Percentiles rank a stretch among this genome's conserved stretches.
Conservation (phyloP, 208 protist genomes). For the Herpetomonas tarakana region DNA sequence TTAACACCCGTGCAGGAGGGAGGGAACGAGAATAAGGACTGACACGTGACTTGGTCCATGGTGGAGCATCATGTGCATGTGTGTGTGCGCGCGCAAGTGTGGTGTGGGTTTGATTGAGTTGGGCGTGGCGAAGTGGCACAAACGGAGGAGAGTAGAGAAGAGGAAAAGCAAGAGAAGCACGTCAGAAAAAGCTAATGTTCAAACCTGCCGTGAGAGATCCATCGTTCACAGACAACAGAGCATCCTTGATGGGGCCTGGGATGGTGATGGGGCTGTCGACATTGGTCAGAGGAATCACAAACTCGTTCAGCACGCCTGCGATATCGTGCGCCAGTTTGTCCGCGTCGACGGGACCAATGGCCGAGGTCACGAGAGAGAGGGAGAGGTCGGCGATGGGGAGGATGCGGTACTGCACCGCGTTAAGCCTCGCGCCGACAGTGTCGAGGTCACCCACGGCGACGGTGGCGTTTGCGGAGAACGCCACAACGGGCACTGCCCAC, state of each 20-base stretch:
- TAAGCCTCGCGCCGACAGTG: constrained; percentile 6
- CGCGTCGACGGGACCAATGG: constrained; percentile 33
- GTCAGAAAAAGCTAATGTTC: constrained; percentile 13
- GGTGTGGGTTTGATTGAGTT: no score
- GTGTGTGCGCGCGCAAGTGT: no score
- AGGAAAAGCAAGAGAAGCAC: constrained; percentile 9
- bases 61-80: no score
- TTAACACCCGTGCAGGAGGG: no score
- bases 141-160: no score
- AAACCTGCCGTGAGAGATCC: constrained; percentile 17
- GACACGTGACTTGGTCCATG: no score
- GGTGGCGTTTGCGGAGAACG: constrained; percentile 19
- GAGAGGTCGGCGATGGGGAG: constrained; percentile 17
- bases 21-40: no score
- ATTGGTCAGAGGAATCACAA: constrained; percentile 38
- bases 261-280: constrained; percentile 19
- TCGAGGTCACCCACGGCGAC: constrained; percentile 21
- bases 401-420: constrained; percentile 20
- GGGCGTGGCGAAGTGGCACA: no score
- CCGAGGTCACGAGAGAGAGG: constrained; percentile 29
- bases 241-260: constrained; percentile 18
- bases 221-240: constrained; percentile 20
- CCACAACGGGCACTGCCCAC: not conserved
- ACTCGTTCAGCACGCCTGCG: constrained; percentile 17
- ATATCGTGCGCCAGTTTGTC: constrained; percentile 16